These are phyloP conservation scores for Wallacemonas sp. DNA, from an alignment of 208 protist species.

Conservation along the genomic window DNA sequence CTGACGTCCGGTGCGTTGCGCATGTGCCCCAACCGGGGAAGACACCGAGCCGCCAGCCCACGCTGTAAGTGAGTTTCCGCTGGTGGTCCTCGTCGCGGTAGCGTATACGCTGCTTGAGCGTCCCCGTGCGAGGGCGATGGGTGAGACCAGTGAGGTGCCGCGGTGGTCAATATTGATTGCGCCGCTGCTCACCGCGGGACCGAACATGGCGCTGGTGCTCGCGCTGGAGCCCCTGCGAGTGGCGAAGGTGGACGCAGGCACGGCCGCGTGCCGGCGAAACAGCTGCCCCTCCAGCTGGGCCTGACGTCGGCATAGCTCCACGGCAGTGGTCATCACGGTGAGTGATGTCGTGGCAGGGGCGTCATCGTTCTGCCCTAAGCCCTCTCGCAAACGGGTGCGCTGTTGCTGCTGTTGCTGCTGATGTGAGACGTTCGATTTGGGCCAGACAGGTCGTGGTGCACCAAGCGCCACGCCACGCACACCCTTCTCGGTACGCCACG, in stretches of 20 bases:
- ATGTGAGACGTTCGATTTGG: too few species aligned
- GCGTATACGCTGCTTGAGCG: not conserved
- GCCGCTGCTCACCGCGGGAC: not conserved
- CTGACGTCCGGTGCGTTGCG: too few species aligned
- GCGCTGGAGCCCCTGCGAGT: not conserved
- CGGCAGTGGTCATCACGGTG: slow-evolving; percentile 1
- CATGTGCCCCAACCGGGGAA: too few species aligned
- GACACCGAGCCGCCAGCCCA: too few species aligned
- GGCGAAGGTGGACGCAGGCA: not conserved
- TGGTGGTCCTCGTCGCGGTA: too few species aligned
- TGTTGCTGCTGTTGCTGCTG: not conserved
- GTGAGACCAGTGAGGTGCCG: not conserved
- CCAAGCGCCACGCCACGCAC: too few species aligned
- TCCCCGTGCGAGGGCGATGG: not conserved
- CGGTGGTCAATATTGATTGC: too few species aligned
- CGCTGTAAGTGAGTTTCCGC: not conserved
- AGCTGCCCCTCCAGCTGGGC: slow-evolving; percentile 7
- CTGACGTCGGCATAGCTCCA: slow-evolving; percentile 9
- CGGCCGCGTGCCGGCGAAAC: not conserved
- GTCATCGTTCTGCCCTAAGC: not conserved
- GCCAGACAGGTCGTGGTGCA: too few species aligned
- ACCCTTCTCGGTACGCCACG: too few species aligned
- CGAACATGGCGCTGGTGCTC: not conserved
- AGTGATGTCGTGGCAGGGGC: slow-evolving; percentile 6
- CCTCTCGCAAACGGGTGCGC: not conserved